Percentiles rank a stretch among this genome's conserved stretches.
phyloP scores from a whole-genome alignment of 164 flowering plant genomes.

The Annona squamosa region DNA sequence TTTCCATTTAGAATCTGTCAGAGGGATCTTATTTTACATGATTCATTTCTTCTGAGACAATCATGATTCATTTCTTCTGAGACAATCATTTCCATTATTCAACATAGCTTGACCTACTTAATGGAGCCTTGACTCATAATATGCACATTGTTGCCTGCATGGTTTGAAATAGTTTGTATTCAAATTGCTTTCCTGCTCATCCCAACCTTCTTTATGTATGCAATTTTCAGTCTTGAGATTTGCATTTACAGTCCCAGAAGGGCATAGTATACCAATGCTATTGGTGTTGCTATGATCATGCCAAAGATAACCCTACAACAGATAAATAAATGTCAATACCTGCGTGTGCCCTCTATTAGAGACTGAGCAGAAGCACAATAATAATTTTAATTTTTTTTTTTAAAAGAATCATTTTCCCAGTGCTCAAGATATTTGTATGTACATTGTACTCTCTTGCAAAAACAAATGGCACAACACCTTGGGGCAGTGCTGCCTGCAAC shows the following conservation, averaged over 20 bases:
- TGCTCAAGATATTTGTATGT: conserved; percentile 64
- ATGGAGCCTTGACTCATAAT: neutral
- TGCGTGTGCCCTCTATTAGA: neutral
- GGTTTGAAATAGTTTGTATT: neutral
- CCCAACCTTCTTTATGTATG: neutral
- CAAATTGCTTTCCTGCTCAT: neutral
- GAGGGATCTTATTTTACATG: neutral
- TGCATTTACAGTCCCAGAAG: conserved; percentile 36
- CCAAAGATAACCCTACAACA: conserved; percentile 61
- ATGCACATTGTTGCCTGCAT: neutral
- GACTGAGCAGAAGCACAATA: neutral
- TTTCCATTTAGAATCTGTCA: neutral
- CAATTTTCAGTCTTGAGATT: neutral
- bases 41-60: neutral
- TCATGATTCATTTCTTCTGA: neutral
- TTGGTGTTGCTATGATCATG: conserved; percentile 49
- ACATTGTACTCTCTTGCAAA: conserved; percentile 73
- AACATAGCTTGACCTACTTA: neutral
- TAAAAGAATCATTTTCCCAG: conserved; percentile 37
- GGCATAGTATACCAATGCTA: conserved; percentile 55
- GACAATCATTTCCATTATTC: neutral
- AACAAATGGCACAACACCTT: conserved; percentile 75
- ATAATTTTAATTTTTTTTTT: neutral
- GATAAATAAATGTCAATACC: conserved; percentile 8
- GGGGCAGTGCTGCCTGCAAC: conserved; percentile 80